Base-by-base conservation (phyloP, 768 basidiomycete species). In the Galerina marginata region DNA sequence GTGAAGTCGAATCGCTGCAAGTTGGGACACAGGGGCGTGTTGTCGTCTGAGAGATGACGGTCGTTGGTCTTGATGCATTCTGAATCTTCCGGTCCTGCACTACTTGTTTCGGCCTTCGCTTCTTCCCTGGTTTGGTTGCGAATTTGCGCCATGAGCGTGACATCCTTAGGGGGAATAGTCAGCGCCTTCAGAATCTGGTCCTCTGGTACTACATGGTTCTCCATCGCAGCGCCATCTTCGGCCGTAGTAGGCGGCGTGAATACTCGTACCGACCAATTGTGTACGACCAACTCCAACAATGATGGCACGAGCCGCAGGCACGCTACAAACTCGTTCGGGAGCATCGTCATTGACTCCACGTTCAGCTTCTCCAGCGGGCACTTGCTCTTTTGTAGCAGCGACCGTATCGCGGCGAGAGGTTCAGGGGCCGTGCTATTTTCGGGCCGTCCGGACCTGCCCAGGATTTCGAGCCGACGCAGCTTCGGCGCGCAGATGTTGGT, bases 301-400 rank as follows among this genome's bases (percentile, higher is more conserved):
- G 57, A 55, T 10, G 71, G 71, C 15, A 61, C 56, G 38, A 72
- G 54, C 58, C 56, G 58, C 49, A 73, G 45, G 49, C 70, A 72
- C 5, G 48, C 62, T 16, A 71, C 58, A 33, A 73, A 69, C 53
- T 67, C 68, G 2, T 65, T 61, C 1, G 66, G 68, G 3, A 66
- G 39, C 37, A 71, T 59, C 6, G 66, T 60, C 42, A 73, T 63
- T 37, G 71, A 70, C 52, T 73, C 69, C 39, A 71, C 47, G 16
- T 60, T 65, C 40, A 72, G 54, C 53, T 60, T 68, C 53, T 72
- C 67, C 15, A 73, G 51, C 6, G 69, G 68, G 37, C 67, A 71
- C 37, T 58, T 62, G 43, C 69, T 70, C 53, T 58, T 62, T 46
- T 49, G 53, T 9, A 73, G 61, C 38, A 73, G 58, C 14, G 49